phyloP scores from a whole-genome alignment of 305 asterid genomes.

The Euphrasia arctica region DNA sequence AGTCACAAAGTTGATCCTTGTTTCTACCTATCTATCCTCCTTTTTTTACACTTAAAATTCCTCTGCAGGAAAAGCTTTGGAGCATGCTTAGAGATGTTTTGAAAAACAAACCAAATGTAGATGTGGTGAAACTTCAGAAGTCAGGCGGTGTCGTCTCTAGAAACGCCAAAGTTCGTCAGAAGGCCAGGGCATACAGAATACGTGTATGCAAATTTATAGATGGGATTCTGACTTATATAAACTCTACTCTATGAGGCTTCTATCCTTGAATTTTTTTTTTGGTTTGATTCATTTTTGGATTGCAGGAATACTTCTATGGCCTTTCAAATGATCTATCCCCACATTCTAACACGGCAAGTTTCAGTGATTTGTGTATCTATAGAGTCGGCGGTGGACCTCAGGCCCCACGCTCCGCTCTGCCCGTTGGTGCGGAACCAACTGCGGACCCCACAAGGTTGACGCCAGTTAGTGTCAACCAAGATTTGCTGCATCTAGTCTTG shows the following conservation, averaged over 20 bases:
- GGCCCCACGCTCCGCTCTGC: conserved; percentile 99
- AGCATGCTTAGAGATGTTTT: conserved; percentile 88
- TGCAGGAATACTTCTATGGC: conserved; percentile 95
- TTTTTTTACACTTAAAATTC: not conserved
- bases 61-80: conserved; percentile 85
- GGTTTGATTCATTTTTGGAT: not conserved
- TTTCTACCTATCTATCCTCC: not conserved
- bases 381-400: conserved; percentile 95
- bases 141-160: conserved; percentile 98
- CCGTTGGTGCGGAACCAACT: conserved; percentile 90
- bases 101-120: conserved; percentile 71
- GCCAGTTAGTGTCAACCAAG: conserved; percentile 63
- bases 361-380: conserved; percentile 69
- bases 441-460: conserved; percentile 84
- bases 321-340: conserved; percentile 94
- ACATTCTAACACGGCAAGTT: conserved; percentile 73
- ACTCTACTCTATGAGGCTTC: not conserved
- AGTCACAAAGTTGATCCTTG: not conserved
- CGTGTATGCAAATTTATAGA: conserved; percentile 49
- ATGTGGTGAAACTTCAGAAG: conserved; percentile 97
- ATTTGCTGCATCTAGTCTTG: conserved; percentile 80
- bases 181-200: conserved; percentile 72
- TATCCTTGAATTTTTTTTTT: too few relatives aligned
- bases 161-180: conserved; percentile 90
- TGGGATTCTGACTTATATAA: not conserved